Evolutionary conservation across 2,329 filamentous ascomycete species (phyloP), one percentile per base, ranked within the genome.

Genomic region (Phialophora tarda): DNA sequence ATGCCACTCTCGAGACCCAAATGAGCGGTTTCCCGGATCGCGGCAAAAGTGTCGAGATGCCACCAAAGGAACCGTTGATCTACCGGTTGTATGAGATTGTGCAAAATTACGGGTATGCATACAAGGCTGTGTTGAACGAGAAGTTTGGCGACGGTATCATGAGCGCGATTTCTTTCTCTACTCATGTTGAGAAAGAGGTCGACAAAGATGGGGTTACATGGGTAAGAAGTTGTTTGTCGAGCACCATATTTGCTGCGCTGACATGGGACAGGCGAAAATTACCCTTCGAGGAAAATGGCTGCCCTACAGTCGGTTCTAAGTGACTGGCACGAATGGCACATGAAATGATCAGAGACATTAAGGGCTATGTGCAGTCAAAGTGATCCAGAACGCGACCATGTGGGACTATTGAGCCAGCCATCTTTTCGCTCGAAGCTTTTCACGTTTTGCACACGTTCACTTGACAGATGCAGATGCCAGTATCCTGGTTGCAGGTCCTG

Each of bases 131-230:
- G 4, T 77, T 97, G 78, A 97, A 98, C 73, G 94, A 98, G 85
- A 97, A 97, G 84, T 93, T 92, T 76, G 91, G 91, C 0, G 91
- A 93, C 76, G 94, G 94, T 0, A 98, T 98, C 75, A 97, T 98
- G 94, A 96, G 92, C 76, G 94, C 93, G 0, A 97, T 97, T 75
- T 88, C 88, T 17, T 97, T 97, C 78, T 91, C 88, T 60, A 96
- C 92, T 0, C 92, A 92, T 75, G 91, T 98, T 2, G 92, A 97
- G 78, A 96, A 96, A 85, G 94, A 98, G 85, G 88, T 89, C 1
- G 94, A 97, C 77, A 88, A 90, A 67, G 86, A 91, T 74, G 93
- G 93, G 3, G 85, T 86, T 61, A 83, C 89, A 6, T 97, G 92
- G 92, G 71, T 71, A 64, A 68, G 66, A 50, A 21, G 14, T 10